Evolutionary conservation across 148 eudicot genomes (phyloP).

Genomic region (Camellia lanceoleosa): DNA sequence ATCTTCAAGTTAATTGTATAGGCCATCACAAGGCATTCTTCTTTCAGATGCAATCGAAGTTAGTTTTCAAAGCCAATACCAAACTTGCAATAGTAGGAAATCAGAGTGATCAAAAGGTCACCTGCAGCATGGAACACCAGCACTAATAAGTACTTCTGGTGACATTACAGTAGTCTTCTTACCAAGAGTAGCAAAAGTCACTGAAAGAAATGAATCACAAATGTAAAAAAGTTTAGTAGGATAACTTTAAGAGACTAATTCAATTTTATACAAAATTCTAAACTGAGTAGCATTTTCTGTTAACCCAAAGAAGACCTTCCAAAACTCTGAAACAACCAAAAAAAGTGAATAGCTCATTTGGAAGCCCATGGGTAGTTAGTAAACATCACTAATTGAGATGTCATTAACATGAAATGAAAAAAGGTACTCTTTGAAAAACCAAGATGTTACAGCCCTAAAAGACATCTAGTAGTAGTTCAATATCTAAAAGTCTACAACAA

Average conservation of each 20-base stretch:
- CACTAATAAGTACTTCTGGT: constrained; percentile 81
- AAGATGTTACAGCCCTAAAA: background rate
- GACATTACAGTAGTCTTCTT: constrained; percentile 99
- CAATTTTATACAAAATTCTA: background rate
- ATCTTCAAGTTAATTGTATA: background rate
- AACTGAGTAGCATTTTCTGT: constrained; percentile 6
- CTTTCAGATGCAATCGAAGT: background rate
- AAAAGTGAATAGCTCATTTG: background rate
- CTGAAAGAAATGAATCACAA: constrained; percentile 35
- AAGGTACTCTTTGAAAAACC: background rate
- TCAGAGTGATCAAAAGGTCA: constrained; percentile 23
- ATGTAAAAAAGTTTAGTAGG: constrained; percentile 6
- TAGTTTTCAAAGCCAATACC: constrained; percentile 5
- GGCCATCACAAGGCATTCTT: background rate
- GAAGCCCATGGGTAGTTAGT: background rate
- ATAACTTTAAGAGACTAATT: constrained; percentile 14
- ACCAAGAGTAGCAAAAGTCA: constrained; percentile 84
- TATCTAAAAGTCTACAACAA: background rate
- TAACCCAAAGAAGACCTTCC: background rate
- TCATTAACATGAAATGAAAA: background rate
- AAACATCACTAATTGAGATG: background rate
- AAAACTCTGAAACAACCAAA: constrained; percentile 5
- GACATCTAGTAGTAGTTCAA: background rate
- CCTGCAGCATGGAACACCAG: constrained; percentile 99
- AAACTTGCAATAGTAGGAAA: background rate